A percentile compares a stretch with the other conserved stretches of the same genome.
phyloP scores from a whole-genome alignment of 163 green algal species.

The Scenedesmus sp. region DNA sequence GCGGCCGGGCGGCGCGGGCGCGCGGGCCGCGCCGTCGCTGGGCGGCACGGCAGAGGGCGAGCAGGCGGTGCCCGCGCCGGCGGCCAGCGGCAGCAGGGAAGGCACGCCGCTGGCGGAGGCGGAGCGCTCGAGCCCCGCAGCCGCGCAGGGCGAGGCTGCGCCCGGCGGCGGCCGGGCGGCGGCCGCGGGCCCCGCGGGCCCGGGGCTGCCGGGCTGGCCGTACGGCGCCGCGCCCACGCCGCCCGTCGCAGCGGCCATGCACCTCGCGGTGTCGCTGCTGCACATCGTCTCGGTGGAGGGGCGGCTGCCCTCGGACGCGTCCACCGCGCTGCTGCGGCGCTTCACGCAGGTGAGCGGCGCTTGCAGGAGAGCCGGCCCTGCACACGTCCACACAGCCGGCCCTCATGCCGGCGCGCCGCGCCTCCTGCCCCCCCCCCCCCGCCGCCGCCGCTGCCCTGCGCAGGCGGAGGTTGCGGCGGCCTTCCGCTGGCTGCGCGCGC shows the following conservation, averaged over 20 bases:
- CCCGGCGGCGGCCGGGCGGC: too few relatives aligned
- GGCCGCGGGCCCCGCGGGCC: background rate
- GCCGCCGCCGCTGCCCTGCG: background rate
- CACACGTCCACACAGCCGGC: background rate
- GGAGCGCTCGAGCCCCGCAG: too few relatives aligned
- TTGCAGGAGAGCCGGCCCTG: background rate
- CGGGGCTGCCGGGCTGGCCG: background rate
- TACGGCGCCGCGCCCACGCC: background rate
- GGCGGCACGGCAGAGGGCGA: too few relatives aligned
- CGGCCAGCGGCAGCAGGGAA: too few relatives aligned
- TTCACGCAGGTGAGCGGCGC: slow-evolving; percentile 18
- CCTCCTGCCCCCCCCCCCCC: background rate
- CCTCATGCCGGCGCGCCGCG: background rate
- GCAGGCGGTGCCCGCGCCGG: too few relatives aligned
- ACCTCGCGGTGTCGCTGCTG: slow-evolving; percentile 39
- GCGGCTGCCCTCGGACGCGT: slow-evolving; percentile 25
- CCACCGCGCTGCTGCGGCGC: slow-evolving; percentile 22
- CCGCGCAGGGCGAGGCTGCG: too few relatives aligned
- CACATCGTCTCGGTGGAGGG: slow-evolving; percentile 2
- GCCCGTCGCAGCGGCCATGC: slow-evolving; percentile 32
- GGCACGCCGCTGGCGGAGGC: too few relatives aligned
- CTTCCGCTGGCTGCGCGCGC: slow-evolving; percentile 37
- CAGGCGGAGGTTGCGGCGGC: slow-evolving; percentile 37
- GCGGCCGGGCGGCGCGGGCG: too few relatives aligned
- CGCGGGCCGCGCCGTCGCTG: too few relatives aligned